Evolutionary conservation across 108 stramenopile genomes (phyloP).

Genomic region (Nitzschia sp.): DNA sequence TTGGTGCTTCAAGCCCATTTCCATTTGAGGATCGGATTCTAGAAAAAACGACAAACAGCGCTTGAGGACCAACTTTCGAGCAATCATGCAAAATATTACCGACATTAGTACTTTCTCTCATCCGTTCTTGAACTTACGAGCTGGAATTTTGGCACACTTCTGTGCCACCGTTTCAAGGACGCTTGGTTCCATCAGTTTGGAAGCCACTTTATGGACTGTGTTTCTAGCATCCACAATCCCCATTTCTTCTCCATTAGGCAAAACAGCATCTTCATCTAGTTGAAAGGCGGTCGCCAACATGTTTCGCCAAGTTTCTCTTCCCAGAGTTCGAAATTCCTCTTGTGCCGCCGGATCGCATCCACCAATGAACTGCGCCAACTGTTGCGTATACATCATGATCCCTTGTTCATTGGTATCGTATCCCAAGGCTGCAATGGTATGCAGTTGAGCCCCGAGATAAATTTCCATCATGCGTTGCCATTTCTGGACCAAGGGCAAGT

Average conservation of each 20-base stretch:
- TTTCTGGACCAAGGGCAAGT: constrained; percentile 52
- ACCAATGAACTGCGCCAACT: constrained; percentile 50
- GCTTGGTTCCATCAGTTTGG: constrained; percentile 64
- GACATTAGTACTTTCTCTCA: not conserved
- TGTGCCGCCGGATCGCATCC: constrained; percentile 43
- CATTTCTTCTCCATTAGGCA: constrained; percentile 32
- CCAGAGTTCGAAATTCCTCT: constrained; percentile 49
- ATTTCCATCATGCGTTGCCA: constrained; percentile 90
- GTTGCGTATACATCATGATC: constrained; percentile 71
- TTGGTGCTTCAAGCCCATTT: constrained; percentile 73
- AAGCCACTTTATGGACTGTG: constrained; percentile 78
- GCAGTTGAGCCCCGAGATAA: constrained; percentile 73
- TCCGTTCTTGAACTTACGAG: not conserved
- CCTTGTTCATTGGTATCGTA: constrained; percentile 76
- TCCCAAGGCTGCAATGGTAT: constrained; percentile 72
- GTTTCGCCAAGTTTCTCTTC: constrained; percentile 72
- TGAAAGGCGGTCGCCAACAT: constrained; percentile 69
- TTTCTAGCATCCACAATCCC: constrained; percentile 79
- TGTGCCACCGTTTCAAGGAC: constrained; percentile 64
- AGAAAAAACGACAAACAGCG: not conserved
- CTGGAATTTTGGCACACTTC: constrained; percentile 35
- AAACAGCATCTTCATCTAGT: constrained; percentile 33
- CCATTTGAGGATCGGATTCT: constrained; percentile 53
- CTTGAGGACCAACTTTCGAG: too few species aligned
- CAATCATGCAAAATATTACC: not conserved